Conservation (phyloP, 73 alveolate species). For the Tetrahymena malaccensis region DNA sequence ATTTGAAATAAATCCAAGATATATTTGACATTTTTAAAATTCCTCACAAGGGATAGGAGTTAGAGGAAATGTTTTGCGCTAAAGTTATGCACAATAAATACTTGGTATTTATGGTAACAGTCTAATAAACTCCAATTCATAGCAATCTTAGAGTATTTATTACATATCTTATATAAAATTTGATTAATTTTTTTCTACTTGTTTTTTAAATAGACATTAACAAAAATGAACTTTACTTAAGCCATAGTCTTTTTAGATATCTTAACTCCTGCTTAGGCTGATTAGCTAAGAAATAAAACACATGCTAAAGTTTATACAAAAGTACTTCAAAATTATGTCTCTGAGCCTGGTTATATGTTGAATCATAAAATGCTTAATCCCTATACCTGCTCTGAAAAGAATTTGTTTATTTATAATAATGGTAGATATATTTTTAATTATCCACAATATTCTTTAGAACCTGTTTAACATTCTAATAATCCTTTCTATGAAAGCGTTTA, state of each 20-base stretch:
- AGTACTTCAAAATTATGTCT: not conserved
- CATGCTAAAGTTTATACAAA: not conserved
- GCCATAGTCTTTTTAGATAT: not conserved
- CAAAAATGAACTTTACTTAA: not conserved
- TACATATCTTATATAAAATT: not conserved
- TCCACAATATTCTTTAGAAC: not conserved
- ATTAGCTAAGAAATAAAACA: not conserved
- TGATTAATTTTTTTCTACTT: not conserved
- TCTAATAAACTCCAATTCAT: not conserved
- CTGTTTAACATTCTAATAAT: not conserved
- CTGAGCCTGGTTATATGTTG: not conserved
- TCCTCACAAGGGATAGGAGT: not conserved
- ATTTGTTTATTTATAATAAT: not conserved
- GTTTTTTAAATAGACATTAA: not conserved
- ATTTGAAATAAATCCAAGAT: not conserved
- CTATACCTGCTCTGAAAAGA: not conserved
- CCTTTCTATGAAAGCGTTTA: not conserved
- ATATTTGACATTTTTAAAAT: not conserved
- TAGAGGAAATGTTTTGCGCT: not conserved
- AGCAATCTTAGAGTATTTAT: not conserved
- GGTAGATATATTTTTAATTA: not conserved
- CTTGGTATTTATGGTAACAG: not conserved
- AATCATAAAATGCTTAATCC: not conserved
- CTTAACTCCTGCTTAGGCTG: not conserved
- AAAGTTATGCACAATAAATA: not conserved